These are phyloP conservation scores for Capsicum rhomboideum DNA, from an alignment of 257 asterid species.

Conservation along the genomic window DNA sequence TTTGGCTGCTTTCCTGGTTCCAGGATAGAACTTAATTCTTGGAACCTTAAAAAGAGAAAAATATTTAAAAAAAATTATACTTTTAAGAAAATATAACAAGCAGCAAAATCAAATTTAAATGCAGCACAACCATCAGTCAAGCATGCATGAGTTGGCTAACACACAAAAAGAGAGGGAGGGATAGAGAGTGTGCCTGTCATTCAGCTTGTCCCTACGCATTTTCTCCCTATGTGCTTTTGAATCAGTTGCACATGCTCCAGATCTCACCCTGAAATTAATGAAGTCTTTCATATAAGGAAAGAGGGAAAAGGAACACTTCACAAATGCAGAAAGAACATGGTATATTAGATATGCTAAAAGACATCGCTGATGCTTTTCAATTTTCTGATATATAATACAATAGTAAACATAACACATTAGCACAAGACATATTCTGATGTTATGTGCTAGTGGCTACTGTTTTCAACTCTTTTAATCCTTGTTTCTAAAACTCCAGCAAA, in stretches of 20 bases:
- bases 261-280: conserved; percentile 20
- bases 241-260: conserved; percentile 35
- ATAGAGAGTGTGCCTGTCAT: conserved; percentile 36
- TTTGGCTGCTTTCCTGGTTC: conserved; percentile 60
- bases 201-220: conserved; percentile 50
- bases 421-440: background rate
- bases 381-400: background rate
- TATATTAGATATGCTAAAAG: background rate
- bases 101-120: background rate
- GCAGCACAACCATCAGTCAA: background rate
- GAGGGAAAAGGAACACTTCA: background rate
- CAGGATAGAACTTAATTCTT: conserved; percentile 44
- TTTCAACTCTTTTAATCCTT: background rate
- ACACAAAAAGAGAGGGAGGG: background rate
- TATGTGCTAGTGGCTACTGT: background rate
- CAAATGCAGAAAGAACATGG: background rate
- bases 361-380: background rate
- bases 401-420: background rate
- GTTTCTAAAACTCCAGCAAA: background rate
- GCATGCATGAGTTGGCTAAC: background rate
- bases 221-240: conserved; percentile 60
- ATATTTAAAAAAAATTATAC: too few species aligned
- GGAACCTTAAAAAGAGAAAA: conserved; percentile 32
- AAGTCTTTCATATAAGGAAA: background rate
- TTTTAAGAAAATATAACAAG: background rate